phyloP scores from a whole-genome alignment of 805 yeast genomes.

The Sugiyamaella mastotermitis region DNA sequence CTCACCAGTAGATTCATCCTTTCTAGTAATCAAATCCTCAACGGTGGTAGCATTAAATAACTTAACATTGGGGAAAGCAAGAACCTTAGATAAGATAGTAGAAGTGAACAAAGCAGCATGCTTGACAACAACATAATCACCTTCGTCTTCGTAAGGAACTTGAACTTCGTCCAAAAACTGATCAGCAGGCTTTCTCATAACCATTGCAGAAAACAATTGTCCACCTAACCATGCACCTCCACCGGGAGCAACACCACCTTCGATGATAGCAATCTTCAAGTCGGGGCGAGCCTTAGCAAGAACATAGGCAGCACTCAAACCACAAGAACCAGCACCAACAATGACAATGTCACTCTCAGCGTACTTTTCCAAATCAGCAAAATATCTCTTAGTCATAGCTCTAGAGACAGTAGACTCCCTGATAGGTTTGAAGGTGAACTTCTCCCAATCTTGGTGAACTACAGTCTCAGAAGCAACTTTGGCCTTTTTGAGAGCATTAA shows the following conservation, averaged over 20 bases:
- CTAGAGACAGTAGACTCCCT: conserved; percentile 74
- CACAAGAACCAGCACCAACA: conserved; percentile 76
- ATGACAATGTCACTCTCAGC: conserved; percentile 71
- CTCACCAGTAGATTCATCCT: conserved; percentile 48
- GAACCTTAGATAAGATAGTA: conserved; percentile 61
- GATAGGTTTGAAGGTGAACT: conserved; percentile 63
- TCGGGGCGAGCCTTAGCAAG: conserved; percentile 72
- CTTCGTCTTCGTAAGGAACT: conserved; percentile 69
- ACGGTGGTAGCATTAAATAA: conserved; percentile 76
- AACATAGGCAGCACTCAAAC: conserved; percentile 68
- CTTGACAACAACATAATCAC: conserved; percentile 72
- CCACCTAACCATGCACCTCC: conserved; percentile 82
- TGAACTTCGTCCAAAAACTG: conserved; percentile 57
- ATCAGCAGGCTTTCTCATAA: conserved; percentile 75
- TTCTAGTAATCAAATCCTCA: conserved; percentile 72
- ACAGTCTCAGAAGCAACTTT: conserved; percentile 5
- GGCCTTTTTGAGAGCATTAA: conserved; percentile 8
- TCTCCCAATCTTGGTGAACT: conserved; percentile 49
- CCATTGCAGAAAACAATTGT: conserved; percentile 71
- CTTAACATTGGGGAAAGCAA: conserved; percentile 68
- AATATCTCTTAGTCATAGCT: conserved; percentile 73
- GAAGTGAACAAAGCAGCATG: conserved; percentile 76
- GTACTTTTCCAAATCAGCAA: conserved; percentile 63
- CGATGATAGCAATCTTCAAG: conserved; percentile 65
- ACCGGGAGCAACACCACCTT: conserved; percentile 70